Conservation (phyloP, 1,139 yeast species). For the Magnusiomyces magnusii region DNA sequence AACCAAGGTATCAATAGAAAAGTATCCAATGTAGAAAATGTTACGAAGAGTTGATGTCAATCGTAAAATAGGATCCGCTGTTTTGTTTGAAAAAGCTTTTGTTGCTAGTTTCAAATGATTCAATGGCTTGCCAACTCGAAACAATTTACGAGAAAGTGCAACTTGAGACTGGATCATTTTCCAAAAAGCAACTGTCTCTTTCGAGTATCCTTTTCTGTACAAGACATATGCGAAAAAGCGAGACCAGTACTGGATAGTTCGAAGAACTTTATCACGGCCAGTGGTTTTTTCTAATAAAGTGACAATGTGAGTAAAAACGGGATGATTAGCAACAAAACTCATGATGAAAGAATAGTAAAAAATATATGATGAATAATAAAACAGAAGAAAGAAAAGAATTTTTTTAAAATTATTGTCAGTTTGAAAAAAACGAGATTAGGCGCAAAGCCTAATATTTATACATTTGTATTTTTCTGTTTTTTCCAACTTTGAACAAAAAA, state of each 20-base stretch:
- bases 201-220: conserved; percentile 51
- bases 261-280: conserved; percentile 71
- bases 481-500: not conserved
- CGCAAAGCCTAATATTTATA: not conserved
- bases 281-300: conserved; percentile 57
- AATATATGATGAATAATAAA: not conserved
- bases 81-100: conserved; percentile 61
- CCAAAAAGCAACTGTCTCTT: conserved; percentile 45
- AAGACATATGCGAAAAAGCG: conserved; percentile 62
- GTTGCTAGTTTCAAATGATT: conserved; percentile 66
- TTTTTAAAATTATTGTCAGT: not conserved
- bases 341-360: conserved; percentile 8
- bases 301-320: conserved; percentile 56
- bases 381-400: not conserved
- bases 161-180: conserved; percentile 50
- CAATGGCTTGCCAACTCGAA: conserved; percentile 81
- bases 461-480: not conserved
- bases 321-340: conserved; percentile 42
- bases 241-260: conserved; percentile 75
- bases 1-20: conserved; percentile 63
- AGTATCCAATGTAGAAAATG: conserved; percentile 66
- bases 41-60: conserved; percentile 56
- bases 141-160: conserved; percentile 69
- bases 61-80: conserved; percentile 57
- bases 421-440: not conserved